Base-by-base conservation (phyloP, 495 filamentous ascomycete genomes). In the Lepidopterella palustris region DNA sequence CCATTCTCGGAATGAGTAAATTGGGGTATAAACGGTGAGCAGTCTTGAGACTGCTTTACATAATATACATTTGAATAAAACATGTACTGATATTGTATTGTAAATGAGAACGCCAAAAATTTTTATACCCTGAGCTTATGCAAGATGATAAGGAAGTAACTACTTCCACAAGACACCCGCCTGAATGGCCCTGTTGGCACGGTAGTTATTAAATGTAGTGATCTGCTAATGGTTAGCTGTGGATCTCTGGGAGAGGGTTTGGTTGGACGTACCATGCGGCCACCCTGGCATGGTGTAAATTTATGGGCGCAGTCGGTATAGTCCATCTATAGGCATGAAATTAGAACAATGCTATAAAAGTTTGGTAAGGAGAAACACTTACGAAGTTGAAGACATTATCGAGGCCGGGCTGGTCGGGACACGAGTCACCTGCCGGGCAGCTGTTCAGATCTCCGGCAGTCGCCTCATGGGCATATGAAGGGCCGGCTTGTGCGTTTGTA, bases 351-450 rank as follows among this genome's bases (percentile, higher is more conserved):
- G 2, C 5, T 5, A 25, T 35, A 3, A 15, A 5, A 13, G 23
- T 21, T 2, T 26, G 20, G 28, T 9, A 20, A 3, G 57, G 45
- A 13, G 24, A 10, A 20, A 39, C 58, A 55, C 58, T 60, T 48
- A 60, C 58, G 25, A 58, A 84, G 58, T 82, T 79, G 31, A 76
- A 71, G 18, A 84, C 73, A 4, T 74, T 71, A 68, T 82, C 81
- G 28, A 72, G 11, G 0, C 78, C 78, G n/a, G 75, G 70, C 1
- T 54, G 64, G 55, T 70, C 64, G 0, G 77, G 75, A 61, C 81
- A 84, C 13, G 74, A 80, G 63, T 82, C 71, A 55, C 77, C 77
- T 0, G 58, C 64, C 11, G 79, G 79, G 57, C 81, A 84, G 27
- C 50, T 55, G 56, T 64, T 64, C 5, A 64, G 18, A n/a, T 64